Conservation (phyloP, 1,284 basidiomycete species). For the Retiboletus flavoniger region DNA sequence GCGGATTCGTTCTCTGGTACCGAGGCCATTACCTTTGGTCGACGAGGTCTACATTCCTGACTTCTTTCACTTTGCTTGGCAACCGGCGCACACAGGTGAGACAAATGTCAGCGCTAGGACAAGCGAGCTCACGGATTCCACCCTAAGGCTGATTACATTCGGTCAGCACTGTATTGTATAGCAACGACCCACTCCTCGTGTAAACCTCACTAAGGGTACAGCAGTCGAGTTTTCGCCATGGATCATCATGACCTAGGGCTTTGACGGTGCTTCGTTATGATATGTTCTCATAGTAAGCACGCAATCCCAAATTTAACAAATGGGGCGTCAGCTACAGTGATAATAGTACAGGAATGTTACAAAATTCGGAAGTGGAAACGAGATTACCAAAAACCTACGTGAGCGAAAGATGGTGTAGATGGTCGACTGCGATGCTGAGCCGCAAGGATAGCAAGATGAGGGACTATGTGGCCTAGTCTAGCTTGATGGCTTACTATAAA, state of each 20-base stretch:
- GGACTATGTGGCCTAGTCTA: not conserved
- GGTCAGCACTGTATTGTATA: constrained; percentile 35
- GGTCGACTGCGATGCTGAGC: no score
- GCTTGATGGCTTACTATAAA: constrained; percentile 8
- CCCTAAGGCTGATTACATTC: constrained; percentile 39
- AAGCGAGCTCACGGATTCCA: constrained; percentile 38
- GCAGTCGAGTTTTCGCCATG: constrained; percentile 44
- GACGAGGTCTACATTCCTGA: constrained; percentile 48
- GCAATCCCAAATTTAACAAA: no score
- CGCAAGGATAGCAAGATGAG: not conserved
- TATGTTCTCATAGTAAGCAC: no score
- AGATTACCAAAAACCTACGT: no score
- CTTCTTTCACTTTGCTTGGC: constrained; percentile 37
- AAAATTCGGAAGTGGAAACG: no score
- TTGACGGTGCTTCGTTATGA: no score
- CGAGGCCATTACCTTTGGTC: constrained; percentile 46
- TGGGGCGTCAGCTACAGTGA: no score
- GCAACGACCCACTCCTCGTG: constrained; percentile 44
- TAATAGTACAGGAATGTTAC: no score
- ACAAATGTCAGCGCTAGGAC: constrained; percentile 30
- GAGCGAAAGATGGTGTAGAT: no score
- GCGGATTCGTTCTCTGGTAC: constrained; percentile 45
- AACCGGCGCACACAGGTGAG: constrained; percentile 29
- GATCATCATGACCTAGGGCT: constrained; percentile 50
- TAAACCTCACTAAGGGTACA: constrained; percentile 49